Percentiles rank a stretch among this genome's conserved stretches.
These are phyloP conservation scores for Pilatotrama ljubarskyi DNA, from an alignment of 768 basidiomycete species.

Conservation along the genomic window DNA sequence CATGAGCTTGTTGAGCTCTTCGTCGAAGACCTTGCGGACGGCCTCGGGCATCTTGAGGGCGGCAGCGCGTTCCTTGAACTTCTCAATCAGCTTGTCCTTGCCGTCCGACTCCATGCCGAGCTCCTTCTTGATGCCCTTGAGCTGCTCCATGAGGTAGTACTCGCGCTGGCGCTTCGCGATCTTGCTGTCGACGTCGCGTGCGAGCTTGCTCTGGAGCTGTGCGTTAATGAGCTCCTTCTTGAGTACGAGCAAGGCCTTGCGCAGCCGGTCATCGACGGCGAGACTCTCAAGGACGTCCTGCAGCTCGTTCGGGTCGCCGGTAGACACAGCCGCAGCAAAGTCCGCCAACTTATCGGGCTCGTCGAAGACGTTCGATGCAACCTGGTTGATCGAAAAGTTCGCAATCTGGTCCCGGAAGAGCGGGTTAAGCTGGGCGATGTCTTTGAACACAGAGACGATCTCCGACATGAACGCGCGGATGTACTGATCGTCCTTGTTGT, in stretches of 20 bases:
- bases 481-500: conserved; percentile 92
- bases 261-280: conserved; percentile 82
- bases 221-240: conserved; percentile 99
- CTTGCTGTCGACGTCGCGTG: conserved; percentile 90
- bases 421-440: conserved; percentile 95
- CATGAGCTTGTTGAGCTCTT: conserved; percentile 88
- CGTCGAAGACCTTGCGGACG: conserved; percentile 93
- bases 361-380: conserved; percentile 92
- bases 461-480: conserved; percentile 96
- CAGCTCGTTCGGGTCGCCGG: conserved; percentile 88
- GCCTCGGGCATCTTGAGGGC: conserved; percentile 84
- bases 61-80: conserved; percentile 85
- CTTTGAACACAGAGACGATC: conserved; percentile 97
- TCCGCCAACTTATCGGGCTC: conserved; percentile 97
- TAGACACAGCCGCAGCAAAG: conserved; percentile 93
- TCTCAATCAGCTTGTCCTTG: conserved; percentile 91
- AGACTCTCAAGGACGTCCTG: conserved; percentile 92
- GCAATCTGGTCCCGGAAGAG: conserved; percentile 98
- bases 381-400: conserved; percentile 91
- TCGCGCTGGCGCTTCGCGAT: conserved; percentile 93
- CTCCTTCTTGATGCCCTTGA: conserved; percentile 96
- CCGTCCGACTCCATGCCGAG: conserved; percentile 94
- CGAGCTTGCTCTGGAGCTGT: conserved; percentile 90
- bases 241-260: conserved; percentile 86
- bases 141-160: conserved; percentile 95